Evolutionary conservation across 2,329 filamentous ascomycete genomes (phyloP).

Genomic region (Leptodontidium sp.): DNA sequence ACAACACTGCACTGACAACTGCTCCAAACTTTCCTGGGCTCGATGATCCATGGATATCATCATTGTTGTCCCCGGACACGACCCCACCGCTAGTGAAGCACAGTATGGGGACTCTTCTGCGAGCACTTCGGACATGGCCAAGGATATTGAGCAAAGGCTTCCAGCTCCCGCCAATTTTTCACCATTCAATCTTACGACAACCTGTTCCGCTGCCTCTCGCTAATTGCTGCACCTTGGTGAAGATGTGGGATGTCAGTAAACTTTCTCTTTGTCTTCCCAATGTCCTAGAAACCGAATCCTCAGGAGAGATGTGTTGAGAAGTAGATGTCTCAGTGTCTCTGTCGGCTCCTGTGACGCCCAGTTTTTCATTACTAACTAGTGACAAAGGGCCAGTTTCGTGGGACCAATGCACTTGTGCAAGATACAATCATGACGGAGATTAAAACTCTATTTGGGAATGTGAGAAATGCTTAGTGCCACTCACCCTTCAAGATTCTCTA

Average conservation of each 20-base stretch:
- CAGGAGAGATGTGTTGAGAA: neutral
- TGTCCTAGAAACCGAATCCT: neutral
- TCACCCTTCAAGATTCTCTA: neutral
- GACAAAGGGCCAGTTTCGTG: conserved; percentile 40
- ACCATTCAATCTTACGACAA: conserved; percentile 33
- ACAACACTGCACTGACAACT: neutral
- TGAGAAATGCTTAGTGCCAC: conserved; percentile 29
- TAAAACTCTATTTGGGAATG: conserved; percentile 45
- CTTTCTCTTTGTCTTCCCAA: neutral
- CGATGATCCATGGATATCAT: conserved; percentile 21
- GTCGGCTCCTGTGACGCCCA: neutral
- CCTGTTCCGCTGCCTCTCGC: conserved; percentile 44
- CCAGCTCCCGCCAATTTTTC: conserved; percentile 50
- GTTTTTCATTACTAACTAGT: neutral
- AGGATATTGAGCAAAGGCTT: conserved; percentile 50
- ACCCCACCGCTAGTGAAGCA: conserved; percentile 33
- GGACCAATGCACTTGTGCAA: conserved; percentile 45
- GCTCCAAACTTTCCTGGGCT: conserved; percentile 3
- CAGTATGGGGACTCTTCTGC: conserved; percentile 48
- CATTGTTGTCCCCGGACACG: conserved; percentile 20
- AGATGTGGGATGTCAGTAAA: conserved; percentile 47
- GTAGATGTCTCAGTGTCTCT: neutral
- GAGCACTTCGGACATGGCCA: conserved; percentile 50
- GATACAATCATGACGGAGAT: conserved; percentile 47
- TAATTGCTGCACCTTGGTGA: conserved; percentile 49